Conservation (phyloP, 2,329 filamentous ascomycete genomes). For the Teratosphaeria viscida region DNA sequence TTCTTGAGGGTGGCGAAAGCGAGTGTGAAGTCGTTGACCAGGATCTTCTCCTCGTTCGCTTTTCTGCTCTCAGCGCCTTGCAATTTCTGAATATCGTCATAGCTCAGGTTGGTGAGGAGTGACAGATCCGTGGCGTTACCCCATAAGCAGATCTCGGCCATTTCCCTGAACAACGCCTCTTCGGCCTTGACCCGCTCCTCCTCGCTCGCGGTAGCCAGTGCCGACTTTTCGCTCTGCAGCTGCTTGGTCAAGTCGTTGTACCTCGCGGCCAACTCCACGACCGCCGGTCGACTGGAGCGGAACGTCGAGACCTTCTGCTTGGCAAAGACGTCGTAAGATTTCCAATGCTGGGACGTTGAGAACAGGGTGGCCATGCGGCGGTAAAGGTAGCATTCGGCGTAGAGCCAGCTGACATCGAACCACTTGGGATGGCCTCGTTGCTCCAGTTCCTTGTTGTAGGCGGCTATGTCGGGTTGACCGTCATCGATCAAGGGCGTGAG, state of each 20-base stretch:
- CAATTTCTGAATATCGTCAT: slow-evolving; percentile 93
- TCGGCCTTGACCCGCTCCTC: slow-evolving; percentile 56
- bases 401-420: slow-evolving; percentile 83
- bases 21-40: slow-evolving; percentile 70
- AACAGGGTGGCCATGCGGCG: slow-evolving; percentile 75
- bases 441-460: slow-evolving; percentile 79
- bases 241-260: slow-evolving; percentile 65
- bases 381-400: slow-evolving; percentile 88
- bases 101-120: slow-evolving; percentile 77
- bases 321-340: slow-evolving; percentile 77
- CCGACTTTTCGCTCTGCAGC: slow-evolving; percentile 42
- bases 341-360: slow-evolving; percentile 69
- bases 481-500: slow-evolving; percentile 68
- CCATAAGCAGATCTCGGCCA: slow-evolving; percentile 96
- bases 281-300: slow-evolving; percentile 77
- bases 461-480: slow-evolving; percentile 60
- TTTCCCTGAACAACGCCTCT: slow-evolving; percentile 72
- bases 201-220: slow-evolving; percentile 34
- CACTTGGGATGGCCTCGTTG: slow-evolving; percentile 64
- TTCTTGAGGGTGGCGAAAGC: slow-evolving; percentile 60
- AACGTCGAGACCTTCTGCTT: slow-evolving; percentile 88
- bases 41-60: slow-evolving; percentile 78
- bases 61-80: slow-evolving; percentile 84
- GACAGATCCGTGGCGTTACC: slow-evolving; percentile 93
- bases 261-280: slow-evolving; percentile 68